Evolutionary conservation across 2,329 filamentous ascomycete species (phyloP).

Genomic region (Lachnellula subtilissima): DNA sequence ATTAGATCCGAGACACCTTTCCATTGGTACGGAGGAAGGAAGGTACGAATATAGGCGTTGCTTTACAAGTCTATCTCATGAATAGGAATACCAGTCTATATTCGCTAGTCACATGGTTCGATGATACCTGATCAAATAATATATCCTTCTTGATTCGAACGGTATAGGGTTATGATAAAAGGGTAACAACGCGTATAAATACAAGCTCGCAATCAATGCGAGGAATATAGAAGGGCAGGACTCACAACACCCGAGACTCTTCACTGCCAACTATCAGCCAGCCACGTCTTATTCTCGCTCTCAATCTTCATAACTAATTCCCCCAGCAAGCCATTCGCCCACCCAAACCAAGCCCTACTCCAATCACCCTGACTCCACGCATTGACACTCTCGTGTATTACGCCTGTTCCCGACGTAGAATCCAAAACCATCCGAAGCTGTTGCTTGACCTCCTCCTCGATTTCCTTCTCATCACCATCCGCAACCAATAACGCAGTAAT

Average conservation of each 20-base stretch:
- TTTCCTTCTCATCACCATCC: conserved; percentile 8
- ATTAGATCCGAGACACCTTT: too few relatives aligned
- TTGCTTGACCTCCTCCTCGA: conserved; percentile 26
- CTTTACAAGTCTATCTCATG: too few relatives aligned
- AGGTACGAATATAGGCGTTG: too few relatives aligned
- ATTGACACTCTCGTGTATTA: conserved; percentile 43
- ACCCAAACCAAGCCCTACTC: conserved; percentile 57
- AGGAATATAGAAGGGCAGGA: too few relatives aligned
- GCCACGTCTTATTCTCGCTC: conserved; percentile 14
- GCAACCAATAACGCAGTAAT: conserved; percentile 38
- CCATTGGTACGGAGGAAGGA: too few relatives aligned
- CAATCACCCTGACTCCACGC: conserved; percentile 35
- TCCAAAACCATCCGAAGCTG: conserved; percentile 25
- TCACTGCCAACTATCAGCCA: conserved; percentile 19
- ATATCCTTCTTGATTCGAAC: too few relatives aligned
- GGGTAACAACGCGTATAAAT: too few relatives aligned
- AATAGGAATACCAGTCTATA: too few relatives aligned
- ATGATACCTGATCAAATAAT: too few relatives aligned
- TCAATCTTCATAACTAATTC: conserved; percentile 45
- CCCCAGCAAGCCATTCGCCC: conserved; percentile 80
- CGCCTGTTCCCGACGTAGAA: conserved; percentile 30
- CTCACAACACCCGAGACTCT: background rate
- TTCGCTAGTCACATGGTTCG: too few relatives aligned
- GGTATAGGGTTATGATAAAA: too few relatives aligned
- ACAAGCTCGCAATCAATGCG: too few relatives aligned